Evolutionary conservation across 139 green algal species (phyloP).

Genomic region (Edaphochlamys debaryana): DNA sequence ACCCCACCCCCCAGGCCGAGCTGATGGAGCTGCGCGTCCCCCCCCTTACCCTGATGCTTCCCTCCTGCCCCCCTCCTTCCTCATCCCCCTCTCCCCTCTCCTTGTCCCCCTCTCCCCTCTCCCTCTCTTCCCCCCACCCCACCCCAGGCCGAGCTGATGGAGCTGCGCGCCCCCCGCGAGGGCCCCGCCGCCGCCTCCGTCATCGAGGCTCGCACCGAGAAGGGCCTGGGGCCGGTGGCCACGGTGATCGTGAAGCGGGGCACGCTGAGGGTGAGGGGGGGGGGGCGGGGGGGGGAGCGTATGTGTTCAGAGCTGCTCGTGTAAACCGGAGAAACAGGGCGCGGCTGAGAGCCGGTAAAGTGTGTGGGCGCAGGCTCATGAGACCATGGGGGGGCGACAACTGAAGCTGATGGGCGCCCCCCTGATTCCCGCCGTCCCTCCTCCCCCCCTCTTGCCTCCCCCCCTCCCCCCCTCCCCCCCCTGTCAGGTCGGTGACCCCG

Average conservation of each 20-base stretch:
- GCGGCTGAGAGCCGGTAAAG: too few species aligned
- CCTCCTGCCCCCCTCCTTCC: background rate
- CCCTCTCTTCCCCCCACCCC: background rate
- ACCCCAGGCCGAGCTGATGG: conserved; percentile 87
- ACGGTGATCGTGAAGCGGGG: conserved; percentile 68
- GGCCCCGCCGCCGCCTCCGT: conserved; percentile 76
- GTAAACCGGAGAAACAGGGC: too few species aligned
- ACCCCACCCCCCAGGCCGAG: too few species aligned
- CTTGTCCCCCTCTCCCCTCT: too few species aligned
- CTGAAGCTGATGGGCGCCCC: too few species aligned
- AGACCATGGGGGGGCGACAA: too few species aligned
- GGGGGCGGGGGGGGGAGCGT: background rate
- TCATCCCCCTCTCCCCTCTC: background rate
- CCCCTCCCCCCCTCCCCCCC: background rate
- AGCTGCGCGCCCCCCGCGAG: conserved; percentile 67
- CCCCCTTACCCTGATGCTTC: too few species aligned
- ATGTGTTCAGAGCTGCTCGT: too few species aligned
- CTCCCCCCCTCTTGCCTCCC: background rate
- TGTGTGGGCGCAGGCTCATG: too few species aligned
- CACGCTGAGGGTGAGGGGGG: conserved; percentile 58
- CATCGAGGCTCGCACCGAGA: conserved; percentile 84
- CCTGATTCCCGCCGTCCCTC: too few species aligned
- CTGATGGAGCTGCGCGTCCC: too few species aligned
- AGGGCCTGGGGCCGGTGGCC: conserved; percentile 82
- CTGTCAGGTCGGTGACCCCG: conserved; percentile 62